Conservation (phyloP, 2,329 filamentous ascomycete genomes). For the Fusarium sp. region DNA sequence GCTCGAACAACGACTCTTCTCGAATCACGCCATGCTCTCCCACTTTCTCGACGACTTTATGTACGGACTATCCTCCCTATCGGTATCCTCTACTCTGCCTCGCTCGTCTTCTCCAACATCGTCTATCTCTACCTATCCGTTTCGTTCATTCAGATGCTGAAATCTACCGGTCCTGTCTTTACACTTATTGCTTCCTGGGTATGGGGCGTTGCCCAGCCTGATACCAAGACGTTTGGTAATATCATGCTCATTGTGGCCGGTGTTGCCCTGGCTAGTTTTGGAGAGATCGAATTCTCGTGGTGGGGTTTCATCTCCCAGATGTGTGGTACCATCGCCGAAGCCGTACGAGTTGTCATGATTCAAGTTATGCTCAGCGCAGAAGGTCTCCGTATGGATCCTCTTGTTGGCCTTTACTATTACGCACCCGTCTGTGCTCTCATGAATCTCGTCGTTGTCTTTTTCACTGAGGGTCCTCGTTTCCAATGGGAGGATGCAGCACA, state of each 20-base stretch:
- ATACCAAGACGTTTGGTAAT: slow-evolving; percentile 60
- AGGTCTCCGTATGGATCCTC: slow-evolving; percentile 87
- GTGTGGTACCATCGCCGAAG: slow-evolving; percentile 83
- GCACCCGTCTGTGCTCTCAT: slow-evolving; percentile 86
- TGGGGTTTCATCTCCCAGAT: slow-evolving; percentile 77
- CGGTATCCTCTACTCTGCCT: slow-evolving; percentile 74
- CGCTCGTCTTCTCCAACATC: slow-evolving; percentile 75
- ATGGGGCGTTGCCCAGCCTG: slow-evolving; percentile 65
- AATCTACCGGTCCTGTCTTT: slow-evolving; percentile 75
- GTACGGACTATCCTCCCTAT: slow-evolving; percentile 75
- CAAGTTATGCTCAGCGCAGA: slow-evolving; percentile 82
- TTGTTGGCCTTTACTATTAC: slow-evolving; percentile 91
- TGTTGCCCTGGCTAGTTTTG: slow-evolving; percentile 66
- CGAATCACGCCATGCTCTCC: slow-evolving; percentile 72
- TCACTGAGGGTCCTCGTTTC: slow-evolving; percentile 77
- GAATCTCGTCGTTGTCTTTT: slow-evolving; percentile 78
- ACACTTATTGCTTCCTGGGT: slow-evolving; percentile 76
- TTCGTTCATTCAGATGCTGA: slow-evolving; percentile 79
- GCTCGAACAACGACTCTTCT: slow-evolving; percentile 73
- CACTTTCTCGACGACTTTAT: slow-evolving; percentile 72
- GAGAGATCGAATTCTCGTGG: slow-evolving; percentile 78
- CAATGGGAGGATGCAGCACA: slow-evolving; percentile 74
- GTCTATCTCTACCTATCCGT: slow-evolving; percentile 77
- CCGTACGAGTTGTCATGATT: slow-evolving; percentile 86
- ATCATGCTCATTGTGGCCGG: slow-evolving; percentile 66